phyloP scores from a whole-genome alignment of 768 basidiomycete genomes.

The Suillus plorans region DNA sequence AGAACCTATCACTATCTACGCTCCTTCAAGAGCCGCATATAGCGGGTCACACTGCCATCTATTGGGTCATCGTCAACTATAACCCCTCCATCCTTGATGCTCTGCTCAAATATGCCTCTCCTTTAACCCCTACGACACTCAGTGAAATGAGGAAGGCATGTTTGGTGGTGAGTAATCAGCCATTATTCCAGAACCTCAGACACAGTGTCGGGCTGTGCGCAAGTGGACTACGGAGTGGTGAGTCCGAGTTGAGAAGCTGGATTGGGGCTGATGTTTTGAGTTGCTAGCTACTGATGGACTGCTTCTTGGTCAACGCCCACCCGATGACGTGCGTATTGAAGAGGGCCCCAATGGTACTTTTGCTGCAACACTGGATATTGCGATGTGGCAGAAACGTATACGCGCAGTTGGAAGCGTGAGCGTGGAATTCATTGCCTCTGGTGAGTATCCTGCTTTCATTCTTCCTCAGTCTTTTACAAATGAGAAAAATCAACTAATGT shows the following conservation, averaged over 20 bases:
- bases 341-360: constrained; percentile 49
- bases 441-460: constrained; percentile 16
- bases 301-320: constrained; percentile 38
- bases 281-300: constrained; percentile 42
- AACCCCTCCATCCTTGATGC: constrained; percentile 42
- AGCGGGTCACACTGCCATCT: constrained; percentile 28
- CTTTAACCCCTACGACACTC: constrained; percentile 41
- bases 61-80: constrained; percentile 37
- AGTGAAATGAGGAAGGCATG: constrained; percentile 70
- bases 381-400: constrained; percentile 70
- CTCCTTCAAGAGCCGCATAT: constrained; percentile 27
- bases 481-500: constrained; percentile 34
- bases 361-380: constrained; percentile 48
- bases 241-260: background rate
- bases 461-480: background rate
- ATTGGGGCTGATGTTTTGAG: background rate
- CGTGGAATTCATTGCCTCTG: constrained; percentile 64
- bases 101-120: constrained; percentile 51
- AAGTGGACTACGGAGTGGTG: constrained; percentile 25
- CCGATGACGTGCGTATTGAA: constrained; percentile 55
- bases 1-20: constrained; percentile 41
- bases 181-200: constrained; percentile 27
- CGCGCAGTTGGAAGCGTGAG: constrained; percentile 52
- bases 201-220: constrained; percentile 15
- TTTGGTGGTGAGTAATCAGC: constrained; percentile 35